Evolutionary conservation across 441 rosid genomes (phyloP), one percentile per base, ranked within the genome.

Genomic region (Populus trichocarpa): DNA sequence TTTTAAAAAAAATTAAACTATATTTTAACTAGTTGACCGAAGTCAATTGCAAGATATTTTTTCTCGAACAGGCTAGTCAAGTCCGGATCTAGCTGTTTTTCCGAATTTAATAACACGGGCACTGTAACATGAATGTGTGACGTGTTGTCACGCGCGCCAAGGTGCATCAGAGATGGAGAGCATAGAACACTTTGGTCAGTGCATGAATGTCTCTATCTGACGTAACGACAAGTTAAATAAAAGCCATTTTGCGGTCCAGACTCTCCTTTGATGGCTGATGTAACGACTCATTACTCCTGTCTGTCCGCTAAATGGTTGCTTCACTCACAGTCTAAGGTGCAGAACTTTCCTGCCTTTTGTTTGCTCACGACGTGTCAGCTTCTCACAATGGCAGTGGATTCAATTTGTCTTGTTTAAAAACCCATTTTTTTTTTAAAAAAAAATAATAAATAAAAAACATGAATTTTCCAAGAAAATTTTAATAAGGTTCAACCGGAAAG

Each of bases 251-350:
- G 61, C 26, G 74, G 79, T 18, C 20, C 64, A 5, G 35, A 77
- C 18, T 61, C 16, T 38, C 42, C 40, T 67, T 3, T 16, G 40
- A 12, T 65, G 33, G 30, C 69, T 53, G 53, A 18, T 5, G 25
- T 13, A 67, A 42, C 30, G 72, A 70, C 70, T 36, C 36, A 8
- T 68, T 7, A 14, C 7, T 10, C 11, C 18, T 61, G 63, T 77
- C 79, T 61, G 69, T 69, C 38, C 74, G 16, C 9, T 11, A 7
- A 20, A 36, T 26, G 13, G 66, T 64, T 23, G 70, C 77, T 74
- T 64, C 57, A 5, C 6, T 38, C 12, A 74, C 77, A 7, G 26
- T 6, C 69, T 8, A 59, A 36, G 16, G 22, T 69, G 65, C 23
- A 36, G 14, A 63, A 8, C 32, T 64, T 23, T 22, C 36, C 25